phyloP scores from a whole-genome alignment of 768 basidiomycete genomes.

The Mycena galericulata region DNA sequence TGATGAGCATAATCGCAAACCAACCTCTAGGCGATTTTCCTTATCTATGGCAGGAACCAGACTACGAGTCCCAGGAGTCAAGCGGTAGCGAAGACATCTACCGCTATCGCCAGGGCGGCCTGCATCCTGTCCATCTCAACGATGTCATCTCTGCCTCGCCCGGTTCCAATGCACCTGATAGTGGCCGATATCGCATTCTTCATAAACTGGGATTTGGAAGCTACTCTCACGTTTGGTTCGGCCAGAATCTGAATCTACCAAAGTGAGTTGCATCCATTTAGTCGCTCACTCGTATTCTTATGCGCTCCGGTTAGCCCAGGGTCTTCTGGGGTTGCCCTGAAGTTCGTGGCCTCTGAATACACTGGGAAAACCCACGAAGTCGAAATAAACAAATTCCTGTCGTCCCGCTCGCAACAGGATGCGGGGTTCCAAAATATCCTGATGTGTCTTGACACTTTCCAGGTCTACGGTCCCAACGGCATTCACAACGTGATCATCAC shows the following conservation, averaged over 20 bases:
- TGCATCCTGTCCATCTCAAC: not conserved
- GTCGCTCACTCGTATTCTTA: not conserved
- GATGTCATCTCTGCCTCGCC: not conserved
- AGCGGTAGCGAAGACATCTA: no score
- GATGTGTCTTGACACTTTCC: not conserved
- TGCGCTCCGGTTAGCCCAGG: not conserved
- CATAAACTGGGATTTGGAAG: constrained; percentile 2
- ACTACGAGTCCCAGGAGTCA: no score
- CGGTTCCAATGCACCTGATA: not conserved
- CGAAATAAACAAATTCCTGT: not conserved
- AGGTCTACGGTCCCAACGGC: not conserved
- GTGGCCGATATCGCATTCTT: not conserved
- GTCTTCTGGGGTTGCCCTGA: not conserved
- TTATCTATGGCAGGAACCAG: no score
- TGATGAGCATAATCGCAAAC: no score
- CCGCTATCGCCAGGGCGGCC: no score
- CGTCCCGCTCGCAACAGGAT: not conserved
- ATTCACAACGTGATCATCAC: not conserved
- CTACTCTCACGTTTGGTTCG: constrained; percentile 1
- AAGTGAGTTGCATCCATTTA: not conserved
- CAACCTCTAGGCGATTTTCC: no score
- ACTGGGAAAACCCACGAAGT: not conserved
- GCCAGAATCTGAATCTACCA: not conserved
- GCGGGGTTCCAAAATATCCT: not conserved
- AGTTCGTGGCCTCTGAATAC: not conserved